Percentiles rank a stretch among this genome's conserved stretches.
phyloP scores from a whole-genome alignment of 768 basidiomycete genomes.

The Pulveroboletus sp. region DNA sequence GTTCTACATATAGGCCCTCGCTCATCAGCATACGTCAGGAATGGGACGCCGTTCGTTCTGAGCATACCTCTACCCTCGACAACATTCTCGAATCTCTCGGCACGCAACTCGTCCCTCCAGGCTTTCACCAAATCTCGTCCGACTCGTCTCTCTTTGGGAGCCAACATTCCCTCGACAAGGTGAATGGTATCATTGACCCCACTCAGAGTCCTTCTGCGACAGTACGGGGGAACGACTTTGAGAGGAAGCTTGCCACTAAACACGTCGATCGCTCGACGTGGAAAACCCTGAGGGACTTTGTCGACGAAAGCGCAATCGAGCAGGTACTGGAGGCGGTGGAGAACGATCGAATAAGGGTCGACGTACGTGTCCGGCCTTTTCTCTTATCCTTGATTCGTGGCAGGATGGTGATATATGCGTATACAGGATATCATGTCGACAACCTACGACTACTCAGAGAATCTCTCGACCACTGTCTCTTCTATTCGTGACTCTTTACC shows the following conservation, averaged over 20 bases:
- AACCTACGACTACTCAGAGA: conserved; percentile 69
- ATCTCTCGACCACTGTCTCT: conserved; percentile 51
- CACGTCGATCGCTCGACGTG: conserved; percentile 54
- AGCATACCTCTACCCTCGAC: conserved; percentile 64
- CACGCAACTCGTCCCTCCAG: conserved; percentile 70
- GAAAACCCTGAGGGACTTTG: conserved; percentile 85
- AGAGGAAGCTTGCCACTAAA: conserved; percentile 16
- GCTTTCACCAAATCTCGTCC: conserved; percentile 64
- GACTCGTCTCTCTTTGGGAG: conserved; percentile 81
- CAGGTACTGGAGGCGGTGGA: conserved; percentile 74
- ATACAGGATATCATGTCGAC: conserved; percentile 56
- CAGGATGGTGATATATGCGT: neutral
- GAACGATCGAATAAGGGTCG: conserved; percentile 60
- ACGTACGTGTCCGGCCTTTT: conserved; percentile 44
- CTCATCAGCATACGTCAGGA: conserved; percentile 39
- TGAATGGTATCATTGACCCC: conserved; percentile 38
- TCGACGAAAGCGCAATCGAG: conserved; percentile 80
- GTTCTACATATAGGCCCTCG: neutral
- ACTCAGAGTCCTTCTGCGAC: conserved; percentile 30
- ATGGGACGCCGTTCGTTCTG: conserved; percentile 66
- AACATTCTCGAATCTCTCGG: conserved; percentile 69
- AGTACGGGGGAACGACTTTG: conserved; percentile 23
- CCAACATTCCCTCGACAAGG: conserved; percentile 54
- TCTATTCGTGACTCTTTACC: conserved; percentile 57
- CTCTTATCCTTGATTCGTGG: neutral